Evolutionary conservation across 129 eudicot genomes (phyloP).

Genomic region (Ambrosia artemisiifolia): DNA sequence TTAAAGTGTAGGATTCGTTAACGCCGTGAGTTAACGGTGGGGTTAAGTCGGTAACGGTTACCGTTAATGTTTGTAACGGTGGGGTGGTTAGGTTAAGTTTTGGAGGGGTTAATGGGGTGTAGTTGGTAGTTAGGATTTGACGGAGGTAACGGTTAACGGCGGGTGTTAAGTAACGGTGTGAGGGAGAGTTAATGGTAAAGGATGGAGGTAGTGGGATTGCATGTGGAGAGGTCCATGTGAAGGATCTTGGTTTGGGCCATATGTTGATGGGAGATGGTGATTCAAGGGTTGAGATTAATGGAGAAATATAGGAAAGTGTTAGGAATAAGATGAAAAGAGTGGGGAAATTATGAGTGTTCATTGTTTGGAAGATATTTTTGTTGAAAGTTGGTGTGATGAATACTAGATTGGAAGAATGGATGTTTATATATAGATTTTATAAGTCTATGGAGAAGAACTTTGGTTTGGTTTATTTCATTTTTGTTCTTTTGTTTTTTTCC

Average conservation of each 20-base stretch:
- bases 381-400: not conserved
- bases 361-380: not conserved
- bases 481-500: constrained; percentile 4
- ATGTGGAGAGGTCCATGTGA: constrained; percentile 66
- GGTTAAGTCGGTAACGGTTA: constrained; percentile 44
- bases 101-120: constrained; percentile 53
- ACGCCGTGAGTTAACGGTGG: constrained; percentile 53
- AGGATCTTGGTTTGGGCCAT: constrained; percentile 80
- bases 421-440: constrained; percentile 27
- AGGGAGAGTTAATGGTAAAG: constrained; percentile 54
- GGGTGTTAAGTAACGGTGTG: constrained; percentile 52
- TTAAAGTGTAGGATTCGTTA: constrained; percentile 71
- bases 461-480: constrained; percentile 9
- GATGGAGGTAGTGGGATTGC: constrained; percentile 49
- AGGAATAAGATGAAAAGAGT: not conserved
- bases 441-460: constrained; percentile 11
- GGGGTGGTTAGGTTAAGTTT: constrained; percentile 37
- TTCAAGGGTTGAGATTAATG: constrained; percentile 36
- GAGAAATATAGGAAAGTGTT: not conserved
- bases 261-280: constrained; percentile 60
- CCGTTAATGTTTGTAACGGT: constrained; percentile 38
- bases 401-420: constrained; percentile 1
- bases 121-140: constrained; percentile 46
- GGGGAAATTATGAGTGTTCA: not conserved
- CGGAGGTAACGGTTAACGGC: constrained; percentile 58